A percentile compares a stretch with the other conserved stretches of the same genome.
Conservation (phyloP, 805 yeast species). For the Candida berthetii region DNA sequence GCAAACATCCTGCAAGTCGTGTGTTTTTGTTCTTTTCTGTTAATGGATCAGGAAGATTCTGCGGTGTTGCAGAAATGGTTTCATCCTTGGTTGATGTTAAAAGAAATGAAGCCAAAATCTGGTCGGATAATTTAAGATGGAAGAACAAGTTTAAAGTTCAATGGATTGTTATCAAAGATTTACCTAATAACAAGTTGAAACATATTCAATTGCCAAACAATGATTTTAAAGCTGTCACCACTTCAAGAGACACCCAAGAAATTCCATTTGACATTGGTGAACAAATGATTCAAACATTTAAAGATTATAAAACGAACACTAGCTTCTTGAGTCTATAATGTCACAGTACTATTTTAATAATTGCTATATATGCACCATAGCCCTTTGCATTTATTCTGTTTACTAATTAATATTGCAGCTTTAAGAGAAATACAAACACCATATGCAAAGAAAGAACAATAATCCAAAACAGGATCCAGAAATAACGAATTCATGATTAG, state of each 20-base stretch:
- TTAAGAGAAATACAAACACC: too few species aligned
- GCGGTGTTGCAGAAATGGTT: conserved; percentile 53
- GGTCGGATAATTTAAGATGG: conserved; percentile 43
- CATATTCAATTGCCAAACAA: conserved; percentile 38
- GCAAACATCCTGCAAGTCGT: conserved; percentile 17
- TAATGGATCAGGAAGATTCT: conserved; percentile 49
- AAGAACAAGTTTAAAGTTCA: conserved; percentile 46
- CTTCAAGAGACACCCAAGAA: conserved; percentile 59
- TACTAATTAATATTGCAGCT: too few species aligned
- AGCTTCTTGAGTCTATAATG: conserved; percentile 10
- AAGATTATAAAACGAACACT: conserved; percentile 9
- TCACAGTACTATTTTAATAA: too few species aligned
- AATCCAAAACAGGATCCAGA: too few species aligned
- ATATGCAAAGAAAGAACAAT: too few species aligned
- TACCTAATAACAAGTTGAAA: conserved; percentile 41
- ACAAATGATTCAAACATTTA: conserved; percentile 40
- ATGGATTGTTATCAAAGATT: conserved; percentile 46
- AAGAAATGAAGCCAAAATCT: conserved; percentile 32
- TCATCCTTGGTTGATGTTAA: conserved; percentile 25
- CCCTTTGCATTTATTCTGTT: too few species aligned
- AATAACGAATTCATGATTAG: too few species aligned
- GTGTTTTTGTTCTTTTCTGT: conserved; percentile 52
- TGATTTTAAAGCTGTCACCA: conserved; percentile 45
- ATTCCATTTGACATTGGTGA: conserved; percentile 42
- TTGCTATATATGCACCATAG: too few species aligned